Evolutionary conservation across 768 basidiomycete genomes (phyloP).

Genomic region (Floccularia luteovirens): DNA sequence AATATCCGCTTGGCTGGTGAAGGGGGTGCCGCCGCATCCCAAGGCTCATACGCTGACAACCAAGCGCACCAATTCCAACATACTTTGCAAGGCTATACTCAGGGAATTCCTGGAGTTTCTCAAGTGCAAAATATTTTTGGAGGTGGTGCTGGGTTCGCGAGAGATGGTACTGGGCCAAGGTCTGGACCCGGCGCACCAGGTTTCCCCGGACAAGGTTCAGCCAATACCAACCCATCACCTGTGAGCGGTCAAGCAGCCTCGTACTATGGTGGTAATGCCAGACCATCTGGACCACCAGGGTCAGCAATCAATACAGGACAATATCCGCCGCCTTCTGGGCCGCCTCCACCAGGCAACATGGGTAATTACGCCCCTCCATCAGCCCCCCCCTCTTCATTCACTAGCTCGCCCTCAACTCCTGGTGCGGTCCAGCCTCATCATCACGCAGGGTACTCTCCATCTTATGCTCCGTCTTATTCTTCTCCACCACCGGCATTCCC

Average conservation of each 20-base stretch:
- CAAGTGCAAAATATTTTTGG: conserved; percentile 34
- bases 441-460: conserved; percentile 1
- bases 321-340: conserved; percentile 13
- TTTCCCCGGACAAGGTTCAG: neutral
- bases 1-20: conserved; percentile 56
- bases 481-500: conserved; percentile 14
- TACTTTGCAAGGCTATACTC: conserved; percentile 31
- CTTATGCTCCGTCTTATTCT: conserved; percentile 15
- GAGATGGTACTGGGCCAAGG: conserved; percentile 17
- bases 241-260: conserved; percentile 20
- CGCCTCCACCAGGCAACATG: neutral
- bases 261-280: conserved; percentile 15
- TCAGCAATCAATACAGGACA: conserved; percentile 4
- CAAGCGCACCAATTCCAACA: conserved; percentile 44
- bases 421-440: neutral
- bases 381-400: neutral
- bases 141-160: conserved; percentile 10
- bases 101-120: conserved; percentile 37
- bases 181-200: conserved; percentile 15
- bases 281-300: conserved; percentile 3
- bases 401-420: conserved; percentile 14
- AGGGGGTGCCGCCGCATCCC: conserved; percentile 34
- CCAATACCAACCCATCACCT: conserved; percentile 3
- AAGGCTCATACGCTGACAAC: conserved; percentile 40
- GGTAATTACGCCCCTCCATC: neutral